Base-by-base conservation (phyloP, 108 stramenopile genomes). In the Nitzschia sp. region DNA sequence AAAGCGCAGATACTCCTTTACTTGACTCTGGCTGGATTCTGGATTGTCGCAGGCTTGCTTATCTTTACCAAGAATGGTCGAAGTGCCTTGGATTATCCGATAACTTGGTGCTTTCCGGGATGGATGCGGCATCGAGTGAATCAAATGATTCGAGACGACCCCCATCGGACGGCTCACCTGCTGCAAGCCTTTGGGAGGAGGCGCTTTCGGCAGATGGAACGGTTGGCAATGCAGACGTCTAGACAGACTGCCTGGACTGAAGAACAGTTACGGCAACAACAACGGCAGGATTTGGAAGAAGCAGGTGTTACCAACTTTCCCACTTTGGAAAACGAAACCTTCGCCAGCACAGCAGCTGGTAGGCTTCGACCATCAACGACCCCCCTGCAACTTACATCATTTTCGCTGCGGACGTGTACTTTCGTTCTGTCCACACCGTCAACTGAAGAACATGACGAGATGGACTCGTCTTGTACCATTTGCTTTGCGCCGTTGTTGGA, bases 401-500 rank as follows among this genome's bases (percentile, higher is more conserved):
- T 53, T 53, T 19, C 24, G 13, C 19, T 53, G 51, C 51, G 24
- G 6, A 53, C 51, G 4, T 24, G 51, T n/a, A 53, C 24, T 6
- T 53, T 24, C 24, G 21, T 24, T 4, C 13, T 5, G 19, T 24
- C 51, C 51, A 6, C 21, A 6, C 4, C 8, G 13, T 15, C 8
- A 17, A 5, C 21, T 4, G 51, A 6, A 19, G 51, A 53, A 24
- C 4, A 24, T 53, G 51, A 53, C 13, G 13, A 15, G 21, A 6
- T 6, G 19, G 24, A 53, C 19, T 19, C 51, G 13, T 53, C 51
- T 47, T 92, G 91, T 54, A 71, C 85, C 48, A 89, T 92, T 56
- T 92, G 91, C 36, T 64, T 89, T 24, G 66, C 66, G 23, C 57
- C 68, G 21, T 57, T 92, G 23, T 74, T 80, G 59, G 83, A 92